phyloP scores from a whole-genome alignment of 2,329 filamentous ascomycete species.

The Botrytis byssoidea region DNA sequence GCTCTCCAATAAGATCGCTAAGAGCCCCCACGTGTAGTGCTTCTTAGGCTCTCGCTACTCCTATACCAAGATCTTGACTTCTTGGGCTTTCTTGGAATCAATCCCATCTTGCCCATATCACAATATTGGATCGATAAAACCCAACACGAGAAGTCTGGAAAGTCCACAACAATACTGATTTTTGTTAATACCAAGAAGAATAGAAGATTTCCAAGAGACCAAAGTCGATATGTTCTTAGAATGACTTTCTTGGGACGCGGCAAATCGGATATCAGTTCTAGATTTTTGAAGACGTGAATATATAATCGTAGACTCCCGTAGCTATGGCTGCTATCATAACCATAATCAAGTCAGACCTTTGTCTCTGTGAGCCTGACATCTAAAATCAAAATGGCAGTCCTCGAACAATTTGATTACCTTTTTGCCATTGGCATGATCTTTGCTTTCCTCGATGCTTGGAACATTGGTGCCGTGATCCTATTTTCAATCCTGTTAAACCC shows the following conservation, averaged over 20 bases:
- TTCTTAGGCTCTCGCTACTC: background rate
- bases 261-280: background rate
- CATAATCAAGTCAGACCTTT: background rate
- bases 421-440: conserved; percentile 42
- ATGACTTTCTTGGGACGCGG: background rate
- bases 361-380: background rate
- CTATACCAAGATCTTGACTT: conserved; percentile 6
- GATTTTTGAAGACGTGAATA: background rate
- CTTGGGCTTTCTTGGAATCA: background rate
- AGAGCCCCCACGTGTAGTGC: conserved; percentile 2
- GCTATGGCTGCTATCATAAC: background rate
- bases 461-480: conserved; percentile 47
- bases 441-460: conserved; percentile 58
- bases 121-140: background rate
- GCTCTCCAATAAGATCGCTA: conserved; percentile 2
- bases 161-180: background rate
- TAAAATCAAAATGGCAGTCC: conserved; percentile 8
- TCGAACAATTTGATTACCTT: conserved; percentile 8
- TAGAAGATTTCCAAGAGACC: background rate
- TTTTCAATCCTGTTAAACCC: background rate
- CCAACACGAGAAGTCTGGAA: background rate
- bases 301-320: background rate
- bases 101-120: background rate
- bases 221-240: background rate
- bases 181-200: conserved; percentile 1